Percentiles rank a stretch among this genome's conserved stretches.
phyloP scores from a whole-genome alignment of 2,329 filamentous ascomycete species.

The Helicocarpus griseus region DNA sequence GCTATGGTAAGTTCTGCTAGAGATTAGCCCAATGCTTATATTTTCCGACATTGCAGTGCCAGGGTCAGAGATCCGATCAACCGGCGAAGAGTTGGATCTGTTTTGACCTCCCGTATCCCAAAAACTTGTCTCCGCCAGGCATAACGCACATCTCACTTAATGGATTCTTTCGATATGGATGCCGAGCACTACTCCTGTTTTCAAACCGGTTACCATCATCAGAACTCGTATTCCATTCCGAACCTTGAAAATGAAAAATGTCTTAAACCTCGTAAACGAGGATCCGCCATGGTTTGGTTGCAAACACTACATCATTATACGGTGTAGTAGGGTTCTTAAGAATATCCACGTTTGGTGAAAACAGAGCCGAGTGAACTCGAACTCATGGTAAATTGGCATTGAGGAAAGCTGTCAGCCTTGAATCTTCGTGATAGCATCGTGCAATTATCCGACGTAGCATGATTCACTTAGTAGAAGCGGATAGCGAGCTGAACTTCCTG shows the following conservation, averaged over 20 bases:
- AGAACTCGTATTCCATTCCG: not conserved
- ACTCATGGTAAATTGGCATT: not conserved
- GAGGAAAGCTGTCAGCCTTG: no score
- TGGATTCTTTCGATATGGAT: not conserved
- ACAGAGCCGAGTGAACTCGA: not conserved
- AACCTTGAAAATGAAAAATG: not conserved
- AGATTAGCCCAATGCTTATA: no score
- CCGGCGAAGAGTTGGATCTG: no score
- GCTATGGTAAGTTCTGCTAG: no score
- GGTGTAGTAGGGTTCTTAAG: not conserved
- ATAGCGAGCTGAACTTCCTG: no score
- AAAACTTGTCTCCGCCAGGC: not conserved
- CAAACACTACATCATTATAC: not conserved
- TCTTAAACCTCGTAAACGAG: not conserved
- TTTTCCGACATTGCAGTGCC: no score
- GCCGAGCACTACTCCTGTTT: not conserved
- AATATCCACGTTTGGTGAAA: not conserved
- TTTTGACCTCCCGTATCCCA: not conserved
- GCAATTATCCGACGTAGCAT: no score
- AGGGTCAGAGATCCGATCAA: no score
- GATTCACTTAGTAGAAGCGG: no score
- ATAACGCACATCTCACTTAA: not conserved
- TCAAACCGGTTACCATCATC: not conserved
- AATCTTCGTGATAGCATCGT: no score
- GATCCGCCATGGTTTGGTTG: not conserved